phyloP scores from a whole-genome alignment of 140 eudicot genomes.

The Oenanthe javanica region DNA sequence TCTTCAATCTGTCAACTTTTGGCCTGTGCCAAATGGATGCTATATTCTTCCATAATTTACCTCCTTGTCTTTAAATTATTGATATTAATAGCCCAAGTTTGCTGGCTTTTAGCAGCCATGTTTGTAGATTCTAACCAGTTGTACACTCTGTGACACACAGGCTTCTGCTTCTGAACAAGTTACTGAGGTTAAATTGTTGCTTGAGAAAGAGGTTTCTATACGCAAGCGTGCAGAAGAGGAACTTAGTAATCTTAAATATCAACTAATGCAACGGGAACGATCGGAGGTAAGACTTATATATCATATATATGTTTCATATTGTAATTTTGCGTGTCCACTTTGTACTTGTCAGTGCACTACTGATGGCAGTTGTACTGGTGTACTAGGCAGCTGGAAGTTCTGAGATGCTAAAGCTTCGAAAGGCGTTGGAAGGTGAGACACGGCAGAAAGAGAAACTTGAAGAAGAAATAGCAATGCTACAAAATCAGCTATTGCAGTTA shows the following conservation, averaged over 20 bases:
- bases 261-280: conserved; percentile 50
- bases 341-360: not conserved
- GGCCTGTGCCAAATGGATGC: not conserved
- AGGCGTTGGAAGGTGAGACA: conserved; percentile 63
- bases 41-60: not conserved
- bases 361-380: conserved; percentile 18
- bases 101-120: not conserved
- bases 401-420: conserved; percentile 59
- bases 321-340: not conserved
- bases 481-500: conserved; percentile 65
- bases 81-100: not conserved
- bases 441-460: conserved; percentile 64
- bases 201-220: conserved; percentile 51
- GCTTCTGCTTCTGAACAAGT: conserved; percentile 34
- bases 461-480: conserved; percentile 66
- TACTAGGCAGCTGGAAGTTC: conserved; percentile 56
- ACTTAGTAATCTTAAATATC: conserved; percentile 43
- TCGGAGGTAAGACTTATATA: conserved; percentile 42
- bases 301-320: not conserved
- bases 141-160: conserved; percentile 14
- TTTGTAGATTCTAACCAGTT: not conserved
- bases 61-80: not conserved
- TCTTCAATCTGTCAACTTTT: not conserved
- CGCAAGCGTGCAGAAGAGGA: conserved; percentile 69
- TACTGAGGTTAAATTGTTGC: conserved; percentile 48